A percentile compares a stretch with the other conserved stretches of the same genome.
These are phyloP conservation scores for Piloderma croceum DNA, from an alignment of 768 basidiomycete species.

Conservation along the genomic window DNA sequence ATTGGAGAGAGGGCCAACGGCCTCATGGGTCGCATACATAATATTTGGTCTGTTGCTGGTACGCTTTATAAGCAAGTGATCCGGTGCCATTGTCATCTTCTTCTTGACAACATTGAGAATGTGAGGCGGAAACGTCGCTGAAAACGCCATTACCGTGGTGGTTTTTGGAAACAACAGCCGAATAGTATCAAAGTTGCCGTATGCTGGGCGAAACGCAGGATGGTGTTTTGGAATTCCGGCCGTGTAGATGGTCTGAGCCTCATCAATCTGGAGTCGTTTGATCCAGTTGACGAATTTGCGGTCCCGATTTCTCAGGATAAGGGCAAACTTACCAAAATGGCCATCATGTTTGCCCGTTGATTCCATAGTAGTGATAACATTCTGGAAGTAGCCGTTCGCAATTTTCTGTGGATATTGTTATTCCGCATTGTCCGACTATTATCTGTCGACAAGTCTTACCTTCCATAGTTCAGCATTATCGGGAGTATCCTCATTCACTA, in stretches of 20 bases:
- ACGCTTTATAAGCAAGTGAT: no score
- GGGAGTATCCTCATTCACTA: constrained; percentile 7
- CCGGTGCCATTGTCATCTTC: no score
- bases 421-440: neutral
- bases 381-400: neutral
- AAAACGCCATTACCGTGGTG: no score
- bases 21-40: no score
- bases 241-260: constrained; percentile 3
- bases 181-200: no score
- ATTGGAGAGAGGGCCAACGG: no score
- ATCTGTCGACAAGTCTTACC: no score
- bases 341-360: constrained; percentile 3
- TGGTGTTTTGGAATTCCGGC: constrained; percentile 3
- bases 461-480: constrained; percentile 2
- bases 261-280: constrained; percentile 2
- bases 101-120: no score
- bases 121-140: no score
- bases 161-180: no score
- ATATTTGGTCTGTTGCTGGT: no score
- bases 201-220: no score
- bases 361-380: constrained; percentile 4
- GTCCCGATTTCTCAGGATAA: neutral
- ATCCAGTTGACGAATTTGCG: neutral
- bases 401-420: neutral
- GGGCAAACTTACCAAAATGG: constrained; percentile 3